phyloP scores from a whole-genome alignment of 768 basidiomycete genomes.

The Tulasnella calospora region DNA sequence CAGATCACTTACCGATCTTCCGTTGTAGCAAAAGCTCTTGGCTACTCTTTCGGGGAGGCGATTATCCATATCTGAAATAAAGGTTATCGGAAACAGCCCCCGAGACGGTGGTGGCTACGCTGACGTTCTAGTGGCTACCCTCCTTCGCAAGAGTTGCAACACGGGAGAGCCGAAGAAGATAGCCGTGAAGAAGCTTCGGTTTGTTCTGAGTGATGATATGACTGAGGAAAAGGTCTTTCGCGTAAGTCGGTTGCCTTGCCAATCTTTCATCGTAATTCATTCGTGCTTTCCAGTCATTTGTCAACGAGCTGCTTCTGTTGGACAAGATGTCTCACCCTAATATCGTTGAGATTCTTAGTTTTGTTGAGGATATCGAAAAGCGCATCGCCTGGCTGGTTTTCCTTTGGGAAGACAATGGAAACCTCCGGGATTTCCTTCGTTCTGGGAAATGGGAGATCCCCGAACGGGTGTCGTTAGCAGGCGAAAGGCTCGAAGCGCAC shows the following conservation, averaged over 20 bases:
- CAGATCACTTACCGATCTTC: neutral
- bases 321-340: neutral
- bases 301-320: neutral
- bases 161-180: neutral
- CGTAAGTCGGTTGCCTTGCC: neutral
- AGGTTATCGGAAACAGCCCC: neutral
- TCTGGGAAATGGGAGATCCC: neutral
- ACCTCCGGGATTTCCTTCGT: neutral
- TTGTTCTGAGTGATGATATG: neutral
- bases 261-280: neutral
- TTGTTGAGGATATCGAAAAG: neutral
- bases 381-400: neutral
- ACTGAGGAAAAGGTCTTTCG: neutral
- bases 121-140: neutral
- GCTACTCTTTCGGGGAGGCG: neutral
- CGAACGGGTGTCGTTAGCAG: neutral
- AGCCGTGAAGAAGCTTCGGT: neutral
- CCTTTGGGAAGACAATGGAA: neutral
- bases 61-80: neutral
- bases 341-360: neutral
- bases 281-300: neutral
- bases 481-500: neutral
- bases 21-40: neutral
- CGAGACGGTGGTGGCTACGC: neutral
- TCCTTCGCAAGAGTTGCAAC: neutral